Base-by-base conservation (phyloP, 1,139 yeast genomes). In the Sugiyamaella neomexicana region DNA sequence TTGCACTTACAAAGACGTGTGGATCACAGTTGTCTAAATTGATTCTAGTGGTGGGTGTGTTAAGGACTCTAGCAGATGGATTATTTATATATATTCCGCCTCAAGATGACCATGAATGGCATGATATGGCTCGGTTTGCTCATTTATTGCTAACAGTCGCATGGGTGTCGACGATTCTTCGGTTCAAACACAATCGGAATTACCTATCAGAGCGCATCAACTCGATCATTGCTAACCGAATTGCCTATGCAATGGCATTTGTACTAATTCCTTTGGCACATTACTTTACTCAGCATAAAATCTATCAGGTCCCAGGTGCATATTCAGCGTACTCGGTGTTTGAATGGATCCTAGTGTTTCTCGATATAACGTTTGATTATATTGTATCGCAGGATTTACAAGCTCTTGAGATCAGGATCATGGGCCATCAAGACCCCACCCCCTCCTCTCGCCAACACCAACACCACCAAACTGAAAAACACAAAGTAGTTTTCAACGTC, bases 291-390 rank as follows among this genome's bases (percentile, higher is more conserved):
- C 90, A 87, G 67, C 95, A 87, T 67, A 85, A 86, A 63, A 86
- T 88, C 23, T 85, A 86, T 62, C 81, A 78, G 52, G 73, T 80
- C 32, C 78, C 93, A 0, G 96, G 96, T 8, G 91, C 96, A 0
- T 86, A 87, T 66, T 86, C 95, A 0, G 76, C 83, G 50, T 87
- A 87, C 65, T 93, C 95, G 0, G 84, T 85, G 65, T 84, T 86
- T 63, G 96, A 88, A 69, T 88, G 95, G 95, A 71, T 82, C 0
- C 73, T 88, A 65, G 85, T 87, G 55, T 64, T 85, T 25, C 75
- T 87, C 53, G 96, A 89, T 65, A 74, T 89, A 37, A 80, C 78
- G 0, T 89, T 87, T 67, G 96, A 89, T 29, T 39, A 39, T 8
- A 41, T 36, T 1, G 27, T 43, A 6, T 39, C 55, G 12, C 37